Evolutionary conservation across 2,329 filamentous ascomycete genomes (phyloP).

Genomic region (Aspergillus quadricinctus): DNA sequence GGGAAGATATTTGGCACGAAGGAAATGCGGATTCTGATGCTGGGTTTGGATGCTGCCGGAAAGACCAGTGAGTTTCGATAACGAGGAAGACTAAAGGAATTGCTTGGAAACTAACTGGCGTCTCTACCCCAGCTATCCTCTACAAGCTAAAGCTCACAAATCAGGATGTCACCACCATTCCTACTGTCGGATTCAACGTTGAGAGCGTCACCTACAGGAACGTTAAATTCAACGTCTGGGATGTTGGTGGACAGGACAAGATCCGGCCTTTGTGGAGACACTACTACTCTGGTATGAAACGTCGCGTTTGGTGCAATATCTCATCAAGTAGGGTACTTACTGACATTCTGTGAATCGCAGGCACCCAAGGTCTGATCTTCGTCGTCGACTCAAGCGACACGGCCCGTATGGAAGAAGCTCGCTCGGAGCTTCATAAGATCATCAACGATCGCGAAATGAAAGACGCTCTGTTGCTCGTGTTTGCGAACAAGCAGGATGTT

Average conservation of each 20-base stretch:
- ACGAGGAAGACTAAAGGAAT: not conserved
- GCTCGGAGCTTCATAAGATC: constrained; percentile 91
- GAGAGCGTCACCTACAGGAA: constrained; percentile 99
- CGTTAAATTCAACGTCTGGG: constrained; percentile 99
- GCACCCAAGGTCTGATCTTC: constrained; percentile 97
- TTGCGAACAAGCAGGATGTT: constrained; percentile 99
- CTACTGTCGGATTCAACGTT: constrained; percentile 98
- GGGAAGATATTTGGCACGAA: constrained; percentile 98
- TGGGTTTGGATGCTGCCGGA: constrained; percentile 94
- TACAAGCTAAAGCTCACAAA: constrained; percentile 95
- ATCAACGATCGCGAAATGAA: constrained; percentile 98
- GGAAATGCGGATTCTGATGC: constrained; percentile 98
- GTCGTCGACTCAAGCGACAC: constrained; percentile 95
- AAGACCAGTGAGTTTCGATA: constrained; percentile 66
- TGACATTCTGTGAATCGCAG: constrained; percentile 40
- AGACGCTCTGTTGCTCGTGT: constrained; percentile 88
- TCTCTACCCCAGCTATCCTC: constrained; percentile 62
- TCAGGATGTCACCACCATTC: constrained; percentile 97
- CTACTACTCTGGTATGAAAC: constrained; percentile 71
- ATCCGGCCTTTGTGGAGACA: constrained; percentile 95
- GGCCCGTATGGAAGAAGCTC: constrained; percentile 85
- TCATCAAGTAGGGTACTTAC: not conserved
- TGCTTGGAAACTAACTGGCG: constrained; percentile 5
- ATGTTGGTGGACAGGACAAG: constrained; percentile 98
- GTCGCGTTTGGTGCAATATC: not conserved